These are phyloP conservation scores for Candida xyloterini DNA, from an alignment of 805 yeast genomes.

Conservation along the genomic window DNA sequence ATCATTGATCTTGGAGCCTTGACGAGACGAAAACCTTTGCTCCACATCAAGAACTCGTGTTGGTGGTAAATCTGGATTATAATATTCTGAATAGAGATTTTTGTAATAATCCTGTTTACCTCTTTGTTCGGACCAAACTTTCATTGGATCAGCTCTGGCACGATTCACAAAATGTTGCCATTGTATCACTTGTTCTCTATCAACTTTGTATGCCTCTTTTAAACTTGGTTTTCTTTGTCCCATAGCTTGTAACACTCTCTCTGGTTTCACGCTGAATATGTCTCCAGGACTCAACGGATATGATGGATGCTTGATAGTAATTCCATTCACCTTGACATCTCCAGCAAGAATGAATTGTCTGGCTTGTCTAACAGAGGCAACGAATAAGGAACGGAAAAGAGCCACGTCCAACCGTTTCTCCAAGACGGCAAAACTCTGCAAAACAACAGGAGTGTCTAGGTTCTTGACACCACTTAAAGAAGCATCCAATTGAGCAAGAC, in stretches of 20 bases:
- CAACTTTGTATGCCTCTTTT: slow-evolving; percentile 63
- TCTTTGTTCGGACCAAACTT: slow-evolving; percentile 50
- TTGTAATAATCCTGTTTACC: slow-evolving; percentile 43
- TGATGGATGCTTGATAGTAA: slow-evolving; percentile 72
- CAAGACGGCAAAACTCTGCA: slow-evolving; percentile 84
- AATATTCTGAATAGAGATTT: slow-evolving; percentile 23
- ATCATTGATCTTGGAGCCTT: slow-evolving; percentile 33
- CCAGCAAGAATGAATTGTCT: slow-evolving; percentile 82
- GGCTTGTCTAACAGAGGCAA: slow-evolving; percentile 91
- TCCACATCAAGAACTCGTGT: slow-evolving; percentile 13
- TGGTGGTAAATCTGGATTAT: slow-evolving; percentile 18
- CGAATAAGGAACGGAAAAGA: slow-evolving; percentile 87
- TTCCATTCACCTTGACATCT: slow-evolving; percentile 82
- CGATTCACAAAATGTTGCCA: slow-evolving; percentile 73
- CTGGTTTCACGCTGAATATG: slow-evolving; percentile 80
- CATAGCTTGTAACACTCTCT: slow-evolving; percentile 76
- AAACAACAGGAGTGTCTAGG: slow-evolving; percentile 67
- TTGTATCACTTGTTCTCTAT: slow-evolving; percentile 63
- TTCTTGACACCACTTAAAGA: slow-evolving; percentile 59
- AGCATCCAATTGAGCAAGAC: slow-evolving; percentile 87
- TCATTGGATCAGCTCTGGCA: slow-evolving; percentile 55
- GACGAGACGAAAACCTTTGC: slow-evolving; percentile 33
- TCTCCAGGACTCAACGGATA: slow-evolving; percentile 82
- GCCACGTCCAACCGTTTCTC: slow-evolving; percentile 92
- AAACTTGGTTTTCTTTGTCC: slow-evolving; percentile 83